A percentile compares a stretch with the other conserved stretches of the same genome.
Conservation (phyloP, 106 monocot genomes). For the Dendrobium chrysotoxum region DNA sequence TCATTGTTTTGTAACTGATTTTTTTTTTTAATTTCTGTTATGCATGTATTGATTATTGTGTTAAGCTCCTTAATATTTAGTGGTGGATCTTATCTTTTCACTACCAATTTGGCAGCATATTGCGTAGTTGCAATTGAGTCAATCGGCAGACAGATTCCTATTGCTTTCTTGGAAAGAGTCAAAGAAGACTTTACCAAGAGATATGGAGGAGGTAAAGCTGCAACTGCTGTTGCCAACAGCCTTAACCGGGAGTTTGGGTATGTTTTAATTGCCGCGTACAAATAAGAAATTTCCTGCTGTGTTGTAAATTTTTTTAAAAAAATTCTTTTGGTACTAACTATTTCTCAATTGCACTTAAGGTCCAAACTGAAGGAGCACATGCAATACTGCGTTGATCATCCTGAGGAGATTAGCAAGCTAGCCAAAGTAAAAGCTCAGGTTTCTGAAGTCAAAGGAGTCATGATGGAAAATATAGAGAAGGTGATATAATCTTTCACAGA, state of each 20-base stretch:
- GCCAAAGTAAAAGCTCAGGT: conserved; percentile 36
- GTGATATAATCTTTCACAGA: neutral
- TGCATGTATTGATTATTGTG: neutral
- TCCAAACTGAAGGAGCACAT: conserved; percentile 30
- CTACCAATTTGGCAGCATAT: conserved; percentile 13
- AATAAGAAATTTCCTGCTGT: neutral
- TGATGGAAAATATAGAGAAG: conserved; percentile 41
- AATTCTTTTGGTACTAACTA: neutral
- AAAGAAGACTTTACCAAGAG: conserved; percentile 17
- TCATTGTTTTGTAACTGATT: neutral
- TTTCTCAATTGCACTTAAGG: conserved; percentile 4
- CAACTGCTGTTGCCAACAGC: conserved; percentile 16
- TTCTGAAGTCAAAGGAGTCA: conserved; percentile 33
- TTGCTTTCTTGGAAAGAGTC: conserved; percentile 19
- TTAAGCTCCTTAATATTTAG: neutral
- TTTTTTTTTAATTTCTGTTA: neutral
- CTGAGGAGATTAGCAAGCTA: conserved; percentile 37
- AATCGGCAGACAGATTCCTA: conserved; percentile 10
- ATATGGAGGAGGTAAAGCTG: conserved; percentile 25
- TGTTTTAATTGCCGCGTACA: neutral
- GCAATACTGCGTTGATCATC: conserved; percentile 35
- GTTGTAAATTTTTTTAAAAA: no score
- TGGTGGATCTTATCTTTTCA: neutral
- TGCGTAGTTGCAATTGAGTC: conserved; percentile 19
- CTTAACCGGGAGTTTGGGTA: conserved; percentile 19